phyloP scores from a whole-genome alignment of 2,329 filamentous ascomycete species.

The Colletotrichum navitas region DNA sequence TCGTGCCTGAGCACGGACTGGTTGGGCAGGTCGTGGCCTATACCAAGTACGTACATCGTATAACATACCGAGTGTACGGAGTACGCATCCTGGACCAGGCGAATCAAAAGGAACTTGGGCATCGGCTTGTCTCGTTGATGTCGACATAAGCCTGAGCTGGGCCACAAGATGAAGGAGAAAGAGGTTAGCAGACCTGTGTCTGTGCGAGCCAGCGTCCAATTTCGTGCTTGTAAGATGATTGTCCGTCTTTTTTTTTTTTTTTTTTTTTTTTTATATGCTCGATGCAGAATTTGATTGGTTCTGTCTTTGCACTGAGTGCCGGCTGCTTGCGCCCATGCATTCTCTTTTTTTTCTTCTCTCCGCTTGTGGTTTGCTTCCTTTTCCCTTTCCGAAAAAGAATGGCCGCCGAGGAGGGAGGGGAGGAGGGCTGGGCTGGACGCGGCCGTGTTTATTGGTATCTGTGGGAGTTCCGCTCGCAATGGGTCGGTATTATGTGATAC shows the following conservation, averaged over 20 bases:
- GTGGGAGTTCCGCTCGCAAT: background rate
- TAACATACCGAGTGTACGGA: conserved; percentile 10
- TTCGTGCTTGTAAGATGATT: background rate
- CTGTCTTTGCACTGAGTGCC: background rate
- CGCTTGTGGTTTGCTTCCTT: background rate
- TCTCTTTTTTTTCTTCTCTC: background rate
- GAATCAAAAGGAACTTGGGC: conserved; percentile 3
- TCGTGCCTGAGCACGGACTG: conserved; percentile 19
- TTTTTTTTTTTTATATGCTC: no score
- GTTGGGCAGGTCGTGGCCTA: background rate
- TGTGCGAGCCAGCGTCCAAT: conserved; percentile 10
- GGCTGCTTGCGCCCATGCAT: background rate
- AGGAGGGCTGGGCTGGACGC: conserved; percentile 12
- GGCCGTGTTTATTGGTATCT: conserved; percentile 16
- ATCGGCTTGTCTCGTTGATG: background rate
- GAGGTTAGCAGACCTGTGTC: background rate
- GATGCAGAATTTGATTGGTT: background rate
- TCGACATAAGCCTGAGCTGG: conserved; percentile 11
- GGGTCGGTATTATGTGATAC: conserved; percentile 7
- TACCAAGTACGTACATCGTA: no score
- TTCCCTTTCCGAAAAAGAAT: conserved; percentile 18
- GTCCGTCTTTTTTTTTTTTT: no score
- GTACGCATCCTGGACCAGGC: conserved; percentile 17
- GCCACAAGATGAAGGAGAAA: background rate
- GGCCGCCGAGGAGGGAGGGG: background rate